Percentiles rank a stretch among this genome's conserved stretches.
These are phyloP conservation scores for Caloboletus inedulis DNA, from an alignment of 1,284 basidiomycete species.

Conservation along the genomic window DNA sequence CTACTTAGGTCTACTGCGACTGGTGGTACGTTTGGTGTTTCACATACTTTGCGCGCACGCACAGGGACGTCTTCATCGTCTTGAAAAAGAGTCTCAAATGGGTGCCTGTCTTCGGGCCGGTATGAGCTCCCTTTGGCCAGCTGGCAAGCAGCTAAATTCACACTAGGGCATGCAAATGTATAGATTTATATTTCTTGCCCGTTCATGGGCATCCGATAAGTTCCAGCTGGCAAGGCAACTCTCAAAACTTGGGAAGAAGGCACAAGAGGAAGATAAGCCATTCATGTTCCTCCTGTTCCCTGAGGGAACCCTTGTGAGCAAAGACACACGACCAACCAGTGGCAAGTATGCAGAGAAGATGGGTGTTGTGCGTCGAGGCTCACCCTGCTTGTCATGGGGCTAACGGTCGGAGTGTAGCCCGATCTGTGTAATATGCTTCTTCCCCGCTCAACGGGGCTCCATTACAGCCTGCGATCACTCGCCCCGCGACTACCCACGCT, in stretches of 20 bases:
- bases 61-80: slow-evolving; percentile 80
- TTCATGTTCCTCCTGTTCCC: slow-evolving; percentile 88
- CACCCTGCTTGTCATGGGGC: neutral
- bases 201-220: slow-evolving; percentile 84
- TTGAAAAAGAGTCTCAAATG: slow-evolving; percentile 88
- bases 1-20: slow-evolving; percentile 76
- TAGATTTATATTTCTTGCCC: slow-evolving; percentile 84
- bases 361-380: slow-evolving; percentile 63
- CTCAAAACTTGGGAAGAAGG: slow-evolving; percentile 54
- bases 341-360: slow-evolving; percentile 81
- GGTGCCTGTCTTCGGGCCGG: slow-evolving; percentile 87
- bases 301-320: slow-evolving; percentile 88
- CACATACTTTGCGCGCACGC: slow-evolving; percentile 71
- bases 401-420: slow-evolving; percentile 42
- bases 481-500: slow-evolving; percentile 74
- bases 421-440: slow-evolving; percentile 81
- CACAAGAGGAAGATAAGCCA: slow-evolving; percentile 63
- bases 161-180: slow-evolving; percentile 86
- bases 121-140: slow-evolving; percentile 38
- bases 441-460: slow-evolving; percentile 88
- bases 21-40: slow-evolving; percentile 93
- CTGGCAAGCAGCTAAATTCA: slow-evolving; percentile 12
- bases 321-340: slow-evolving; percentile 78
- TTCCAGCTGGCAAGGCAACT: slow-evolving; percentile 58
- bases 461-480: slow-evolving; percentile 81